Evolutionary conservation across 2,329 filamentous ascomycete species (phyloP).

Genomic region (Paecilomyces formosus): DNA sequence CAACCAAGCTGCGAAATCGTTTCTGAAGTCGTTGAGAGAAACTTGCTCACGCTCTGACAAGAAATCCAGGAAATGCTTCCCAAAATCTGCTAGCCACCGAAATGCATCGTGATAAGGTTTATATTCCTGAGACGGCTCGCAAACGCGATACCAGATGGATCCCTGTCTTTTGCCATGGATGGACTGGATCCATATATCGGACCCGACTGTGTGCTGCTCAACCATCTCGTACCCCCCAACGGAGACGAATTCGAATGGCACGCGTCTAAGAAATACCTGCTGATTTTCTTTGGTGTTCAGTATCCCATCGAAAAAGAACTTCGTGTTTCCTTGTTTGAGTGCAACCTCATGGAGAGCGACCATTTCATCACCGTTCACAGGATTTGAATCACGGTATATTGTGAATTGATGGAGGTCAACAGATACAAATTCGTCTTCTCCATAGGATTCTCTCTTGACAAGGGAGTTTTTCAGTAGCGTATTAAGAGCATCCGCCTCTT

Average conservation of each 20-base stretch:
- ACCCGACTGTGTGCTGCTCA: constrained; percentile 38
- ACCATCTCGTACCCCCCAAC: constrained; percentile 59
- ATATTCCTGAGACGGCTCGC: constrained; percentile 53
- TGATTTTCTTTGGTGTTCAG: constrained; percentile 39
- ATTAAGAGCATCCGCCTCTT: constrained; percentile 27
- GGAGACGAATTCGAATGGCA: constrained; percentile 53
- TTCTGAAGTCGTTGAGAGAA: constrained; percentile 50
- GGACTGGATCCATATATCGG: constrained; percentile 60
- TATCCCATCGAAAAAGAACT: constrained; percentile 54
- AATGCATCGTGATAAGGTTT: constrained; percentile 55
- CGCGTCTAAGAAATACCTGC: constrained; percentile 44
- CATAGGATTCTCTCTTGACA: constrained; percentile 8
- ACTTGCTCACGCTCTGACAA: constrained; percentile 27
- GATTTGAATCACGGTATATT: constrained; percentile 42
- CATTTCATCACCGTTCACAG: constrained; percentile 42
- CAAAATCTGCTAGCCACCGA: constrained; percentile 62
- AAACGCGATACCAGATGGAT: constrained; percentile 58
- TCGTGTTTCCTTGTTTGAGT: constrained; percentile 26
- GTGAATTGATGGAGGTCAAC: constrained; percentile 52
- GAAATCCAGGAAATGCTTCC: constrained; percentile 68
- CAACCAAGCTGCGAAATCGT: constrained; percentile 54
- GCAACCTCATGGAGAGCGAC: constrained; percentile 48
- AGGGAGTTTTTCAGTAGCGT: constrained; percentile 17
- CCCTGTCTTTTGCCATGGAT: constrained; percentile 16
- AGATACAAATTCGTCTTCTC: constrained; percentile 27